Evolutionary conservation across 441 rosid genomes (phyloP), one percentile per base, ranked within the genome.

Genomic region (Jatropha multifida): DNA sequence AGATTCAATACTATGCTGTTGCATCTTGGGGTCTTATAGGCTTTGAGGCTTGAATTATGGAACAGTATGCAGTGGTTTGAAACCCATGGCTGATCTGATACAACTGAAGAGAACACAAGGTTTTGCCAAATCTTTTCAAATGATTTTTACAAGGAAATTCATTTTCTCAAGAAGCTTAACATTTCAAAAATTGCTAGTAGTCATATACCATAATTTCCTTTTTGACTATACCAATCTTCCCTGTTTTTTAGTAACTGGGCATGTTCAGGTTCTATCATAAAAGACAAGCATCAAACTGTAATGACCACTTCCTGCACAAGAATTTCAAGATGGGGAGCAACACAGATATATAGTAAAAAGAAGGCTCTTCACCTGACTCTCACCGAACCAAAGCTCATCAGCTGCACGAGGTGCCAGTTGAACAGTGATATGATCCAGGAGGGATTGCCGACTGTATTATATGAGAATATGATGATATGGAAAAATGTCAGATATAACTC

Each of bases 361-460:
- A 51, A 8, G 11, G 70, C 74, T 59, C 74, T 88, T 88, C 74
- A 94, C 98, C 97, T 91, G 91, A 81, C 79, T 85, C 86, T 89
- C 89, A 32, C 97, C 98, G 62, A 77, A 85, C 95, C 97, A 92
- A 56, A 94, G 87, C 84, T 94, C 98, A 88, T 94, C 98, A 7
- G 97, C 98, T 79, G 95, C 98, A 32, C 95, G 94, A 15, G 97
- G 97, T 70, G 97, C 98, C 74, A 94, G 81, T 81, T 91, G 98
- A 75, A 94, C 97, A 14, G 97, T 90, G 77, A 94, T 94, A 78
- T 94, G 92, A 89, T 94, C 98, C 83, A 94, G 83, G 69, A 91
- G 83, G 68, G 97, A 89, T 74, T 91, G 94, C 59, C 98, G 93
- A 67, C 98, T 92, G 91, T 85, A 83, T 74, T 14, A 62, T 61